Evolutionary conservation across 1,284 basidiomycete species (phyloP).

Genomic region (Phaffia rhodozyma): DNA sequence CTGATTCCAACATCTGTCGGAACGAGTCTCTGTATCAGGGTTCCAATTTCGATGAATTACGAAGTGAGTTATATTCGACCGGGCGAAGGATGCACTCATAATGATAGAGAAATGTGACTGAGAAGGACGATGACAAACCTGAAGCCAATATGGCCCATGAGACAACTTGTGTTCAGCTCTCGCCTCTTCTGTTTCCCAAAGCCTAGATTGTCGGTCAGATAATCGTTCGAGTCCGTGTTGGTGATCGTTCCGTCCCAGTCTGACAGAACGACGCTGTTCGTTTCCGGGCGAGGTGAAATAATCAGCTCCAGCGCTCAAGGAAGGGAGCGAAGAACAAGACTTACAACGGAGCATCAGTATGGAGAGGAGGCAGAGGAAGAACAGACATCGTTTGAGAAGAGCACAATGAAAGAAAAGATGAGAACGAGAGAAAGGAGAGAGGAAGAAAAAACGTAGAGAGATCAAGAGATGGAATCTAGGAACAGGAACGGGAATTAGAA

Average conservation of each 20-base stretch:
- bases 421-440: background rate
- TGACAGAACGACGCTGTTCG: background rate
- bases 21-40: slow-evolving; percentile 55
- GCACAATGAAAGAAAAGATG: background rate
- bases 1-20: slow-evolving; percentile 62
- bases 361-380: slow-evolving; percentile 63
- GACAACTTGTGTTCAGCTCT: slow-evolving; percentile 56
- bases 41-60: background rate
- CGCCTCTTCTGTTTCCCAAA: slow-evolving; percentile 54
- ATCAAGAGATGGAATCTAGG: background rate
- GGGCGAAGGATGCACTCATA: too few species aligned
- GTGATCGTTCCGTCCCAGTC: slow-evolving; percentile 81
- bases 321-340: slow-evolving; percentile 66
- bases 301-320: slow-evolving; percentile 57
- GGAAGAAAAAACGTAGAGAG: background rate
- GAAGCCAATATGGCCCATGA: slow-evolving; percentile 55
- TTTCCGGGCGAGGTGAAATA: slow-evolving; percentile 17
- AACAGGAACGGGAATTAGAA: background rate
- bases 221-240: slow-evolving; percentile 56
- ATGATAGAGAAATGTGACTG: background rate
- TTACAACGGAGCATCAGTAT: slow-evolving; percentile 68
- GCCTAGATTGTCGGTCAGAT: slow-evolving; percentile 40
- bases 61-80: background rate
- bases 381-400: slow-evolving; percentile 23
- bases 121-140: slow-evolving; percentile 40